Evolutionary conservation across 1,139 yeast genomes (phyloP).

Genomic region (Candida sp.): DNA sequence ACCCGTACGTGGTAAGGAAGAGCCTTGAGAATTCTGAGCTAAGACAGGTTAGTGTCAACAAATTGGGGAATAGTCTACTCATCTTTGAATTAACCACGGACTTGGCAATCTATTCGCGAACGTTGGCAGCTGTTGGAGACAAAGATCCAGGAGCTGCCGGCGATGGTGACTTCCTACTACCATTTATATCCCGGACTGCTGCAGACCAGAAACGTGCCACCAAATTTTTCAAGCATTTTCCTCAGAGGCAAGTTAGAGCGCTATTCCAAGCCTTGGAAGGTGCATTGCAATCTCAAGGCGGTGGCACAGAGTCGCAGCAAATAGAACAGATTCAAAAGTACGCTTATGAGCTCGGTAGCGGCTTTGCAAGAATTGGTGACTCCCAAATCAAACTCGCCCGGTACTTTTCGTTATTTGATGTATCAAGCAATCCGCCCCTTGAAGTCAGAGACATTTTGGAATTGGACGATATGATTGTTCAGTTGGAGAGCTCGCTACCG

Average conservation of each 20-base stretch:
- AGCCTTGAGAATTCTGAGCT: conserved; percentile 7
- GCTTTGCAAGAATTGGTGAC: conserved; percentile 6
- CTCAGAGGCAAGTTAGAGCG: conserved; percentile 9
- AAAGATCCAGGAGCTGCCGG: not conserved
- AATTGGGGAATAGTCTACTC: not conserved
- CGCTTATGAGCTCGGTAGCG: conserved; percentile 11
- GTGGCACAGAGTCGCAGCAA: conserved; percentile 5
- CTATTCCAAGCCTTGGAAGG: not conserved
- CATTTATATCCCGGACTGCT: not conserved
- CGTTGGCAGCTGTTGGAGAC: not conserved
- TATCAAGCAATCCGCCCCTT: conserved; percentile 26
- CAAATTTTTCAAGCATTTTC: conserved; percentile 7
- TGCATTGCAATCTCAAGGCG: not conserved
- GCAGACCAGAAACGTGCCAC: not conserved
- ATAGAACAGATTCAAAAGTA: conserved; percentile 11
- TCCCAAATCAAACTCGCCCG: not conserved
- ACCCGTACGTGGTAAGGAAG: conserved; percentile 25
- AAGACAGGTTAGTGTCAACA: conserved; percentile 11
- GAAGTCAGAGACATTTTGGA: conserved; percentile 39
- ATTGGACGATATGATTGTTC: conserved; percentile 55
- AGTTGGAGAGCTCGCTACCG: conserved; percentile 41
- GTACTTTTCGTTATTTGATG: conserved; percentile 26
- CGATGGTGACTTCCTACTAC: not conserved
- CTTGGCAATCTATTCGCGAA: conserved; percentile 8
- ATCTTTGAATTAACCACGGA: conserved; percentile 9